phyloP scores from a whole-genome alignment of 371 early-diverging fungal genomes.

The Haplosporangium sp. region DNA sequence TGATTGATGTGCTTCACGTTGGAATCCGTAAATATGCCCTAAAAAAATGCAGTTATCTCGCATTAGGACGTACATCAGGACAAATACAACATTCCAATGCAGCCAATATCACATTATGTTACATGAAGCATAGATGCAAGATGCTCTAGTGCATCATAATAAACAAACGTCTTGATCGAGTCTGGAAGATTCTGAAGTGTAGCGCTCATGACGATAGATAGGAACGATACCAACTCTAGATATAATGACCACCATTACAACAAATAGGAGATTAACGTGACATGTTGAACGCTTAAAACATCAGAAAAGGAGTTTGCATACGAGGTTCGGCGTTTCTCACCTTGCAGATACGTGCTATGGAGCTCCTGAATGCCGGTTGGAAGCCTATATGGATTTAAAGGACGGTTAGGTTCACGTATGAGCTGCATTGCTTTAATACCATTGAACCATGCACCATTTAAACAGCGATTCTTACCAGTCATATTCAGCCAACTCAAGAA shows the following conservation, averaged over 20 bases:
- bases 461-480: slow-evolving; percentile 70
- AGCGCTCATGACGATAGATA: slow-evolving; percentile 77
- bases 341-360: slow-evolving; percentile 75
- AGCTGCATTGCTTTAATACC: background rate
- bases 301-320: background rate
- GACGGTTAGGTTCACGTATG: background rate
- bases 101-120: slow-evolving; percentile 31
- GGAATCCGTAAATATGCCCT: slow-evolving; percentile 72
- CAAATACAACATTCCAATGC: background rate
- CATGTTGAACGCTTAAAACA: background rate
- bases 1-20: slow-evolving; percentile 72
- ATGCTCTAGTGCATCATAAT: slow-evolving; percentile 83
- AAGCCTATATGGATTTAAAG: slow-evolving; percentile 30
- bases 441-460: background rate
- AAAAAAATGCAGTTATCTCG: slow-evolving; percentile 5
- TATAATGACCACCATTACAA: too few species aligned
- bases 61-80: background rate
- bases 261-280: too few species aligned
- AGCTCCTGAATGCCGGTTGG: slow-evolving; percentile 33
- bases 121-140: slow-evolving; percentile 73
- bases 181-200: slow-evolving; percentile 77
- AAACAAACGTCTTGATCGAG: slow-evolving; percentile 74
- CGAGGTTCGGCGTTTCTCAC: slow-evolving; percentile 36
- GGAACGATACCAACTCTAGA: slow-evolving; percentile 76
- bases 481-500: slow-evolving; percentile 83